Conservation (phyloP, 73 alveolate species). For the Symbiodinium pilosum region DNA sequence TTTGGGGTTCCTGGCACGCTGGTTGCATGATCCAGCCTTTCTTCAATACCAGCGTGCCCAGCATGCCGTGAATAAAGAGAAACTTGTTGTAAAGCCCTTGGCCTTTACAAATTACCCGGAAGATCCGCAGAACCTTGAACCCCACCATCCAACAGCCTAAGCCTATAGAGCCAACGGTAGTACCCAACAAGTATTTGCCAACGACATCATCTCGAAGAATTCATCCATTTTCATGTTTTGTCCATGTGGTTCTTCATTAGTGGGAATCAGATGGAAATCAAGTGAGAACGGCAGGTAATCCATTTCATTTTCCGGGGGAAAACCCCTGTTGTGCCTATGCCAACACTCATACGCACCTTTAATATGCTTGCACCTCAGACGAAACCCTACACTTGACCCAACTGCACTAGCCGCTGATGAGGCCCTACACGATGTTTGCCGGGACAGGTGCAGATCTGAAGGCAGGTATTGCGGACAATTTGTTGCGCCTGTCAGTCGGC, state of each 20-base stretch:
- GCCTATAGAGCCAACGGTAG: no score
- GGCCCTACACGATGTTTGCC: conserved; percentile 52
- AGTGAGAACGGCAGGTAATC: not conserved
- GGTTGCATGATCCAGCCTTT: no score
- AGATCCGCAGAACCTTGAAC: no score
- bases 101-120: no score
- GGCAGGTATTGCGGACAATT: conserved; percentile 23
- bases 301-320: not conserved
- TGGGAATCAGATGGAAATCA: not conserved
- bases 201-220: no score
- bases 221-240: not conserved
- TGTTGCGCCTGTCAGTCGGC: conserved; percentile 51
- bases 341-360: not conserved
- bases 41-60: no score
- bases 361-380: not conserved
- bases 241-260: not conserved
- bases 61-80: no score
- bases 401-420: not conserved
- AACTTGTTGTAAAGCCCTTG: no score
- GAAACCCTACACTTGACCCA: not conserved
- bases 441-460: conserved; percentile 29
- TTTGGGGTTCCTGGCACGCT: no score
- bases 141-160: no score
- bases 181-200: no score
- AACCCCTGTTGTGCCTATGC: not conserved